A percentile compares a stretch with the other conserved stretches of the same genome.
Evolutionary conservation across 192 early-diverging fungal genomes (phyloP).

Genomic region (Cetraspora pellucida): DNA sequence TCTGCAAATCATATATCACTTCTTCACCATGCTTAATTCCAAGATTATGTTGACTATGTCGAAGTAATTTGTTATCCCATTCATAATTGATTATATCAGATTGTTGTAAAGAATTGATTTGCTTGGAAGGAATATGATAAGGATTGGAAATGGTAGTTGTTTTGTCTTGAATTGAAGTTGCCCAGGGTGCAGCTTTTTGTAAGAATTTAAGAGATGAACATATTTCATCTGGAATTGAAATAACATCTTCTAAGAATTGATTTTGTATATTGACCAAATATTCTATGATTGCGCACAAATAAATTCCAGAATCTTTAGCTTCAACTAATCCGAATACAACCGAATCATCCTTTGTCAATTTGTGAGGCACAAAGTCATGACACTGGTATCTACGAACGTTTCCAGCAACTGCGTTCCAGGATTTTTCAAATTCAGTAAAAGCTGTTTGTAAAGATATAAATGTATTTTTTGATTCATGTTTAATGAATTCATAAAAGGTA

Average conservation of each 20-base stretch:
- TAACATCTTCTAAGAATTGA: slow-evolving; percentile 18
- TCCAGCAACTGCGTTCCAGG: slow-evolving; percentile 3
- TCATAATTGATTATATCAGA: slow-evolving; percentile 15
- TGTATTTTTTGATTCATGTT: background rate
- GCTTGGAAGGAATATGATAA: background rate
- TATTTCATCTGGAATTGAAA: slow-evolving; percentile 3
- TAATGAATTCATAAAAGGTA: slow-evolving; percentile 15
- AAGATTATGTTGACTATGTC: slow-evolving; percentile 20
- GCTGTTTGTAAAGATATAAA: background rate
- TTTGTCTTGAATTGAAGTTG: background rate
- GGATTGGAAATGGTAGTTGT: background rate
- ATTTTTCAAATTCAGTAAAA: background rate
- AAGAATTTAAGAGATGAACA: slow-evolving; percentile 13
- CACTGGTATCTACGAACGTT: background rate
- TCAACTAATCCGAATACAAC: slow-evolving; percentile 21
- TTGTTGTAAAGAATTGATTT: background rate
- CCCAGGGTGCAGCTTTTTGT: background rate
- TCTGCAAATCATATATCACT: slow-evolving; percentile 13
- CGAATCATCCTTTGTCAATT: background rate
- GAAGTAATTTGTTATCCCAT: slow-evolving; percentile 16
- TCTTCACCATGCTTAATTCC: background rate
- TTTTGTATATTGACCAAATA: slow-evolving; percentile 30
- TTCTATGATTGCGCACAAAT: slow-evolving; percentile 14
- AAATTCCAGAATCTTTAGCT: slow-evolving; percentile 14
- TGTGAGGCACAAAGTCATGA: background rate